Conservation (phyloP, 108 stramenopile species). For the Skeletonema costatum region DNA sequence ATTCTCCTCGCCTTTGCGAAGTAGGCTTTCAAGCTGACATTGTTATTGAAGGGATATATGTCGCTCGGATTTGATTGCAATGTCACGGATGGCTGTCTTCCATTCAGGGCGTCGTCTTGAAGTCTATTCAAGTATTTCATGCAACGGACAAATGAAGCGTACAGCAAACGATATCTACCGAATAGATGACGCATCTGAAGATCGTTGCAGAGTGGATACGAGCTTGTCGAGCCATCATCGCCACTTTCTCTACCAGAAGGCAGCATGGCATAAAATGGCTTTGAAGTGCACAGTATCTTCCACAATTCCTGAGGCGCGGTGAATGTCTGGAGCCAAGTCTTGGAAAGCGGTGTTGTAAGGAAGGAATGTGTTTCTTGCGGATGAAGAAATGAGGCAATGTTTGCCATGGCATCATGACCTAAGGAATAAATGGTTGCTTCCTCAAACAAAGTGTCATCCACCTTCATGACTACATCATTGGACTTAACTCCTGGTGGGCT, state of each 20-base stretch:
- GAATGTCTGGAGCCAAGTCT: constrained; percentile 65
- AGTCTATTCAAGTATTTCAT: constrained; percentile 74
- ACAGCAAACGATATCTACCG: constrained; percentile 71
- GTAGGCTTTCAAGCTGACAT: constrained; percentile 42
- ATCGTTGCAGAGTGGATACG: constrained; percentile 41
- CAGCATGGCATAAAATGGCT: constrained; percentile 84
- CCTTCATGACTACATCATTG: not conserved
- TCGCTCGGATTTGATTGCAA: constrained; percentile 26
- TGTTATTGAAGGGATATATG: constrained; percentile 45
- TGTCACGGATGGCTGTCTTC: constrained; percentile 50
- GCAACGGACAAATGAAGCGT: constrained; percentile 79
- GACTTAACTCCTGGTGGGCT: not conserved
- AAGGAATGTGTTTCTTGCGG: constrained; percentile 68
- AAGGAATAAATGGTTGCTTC: constrained; percentile 51
- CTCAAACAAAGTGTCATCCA: not conserved
- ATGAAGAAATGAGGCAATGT: constrained; percentile 67
- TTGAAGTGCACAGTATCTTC: constrained; percentile 75
- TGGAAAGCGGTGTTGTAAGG: constrained; percentile 76
- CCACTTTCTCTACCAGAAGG: constrained; percentile 30
- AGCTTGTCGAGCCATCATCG: constrained; percentile 15
- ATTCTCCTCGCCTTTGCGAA: constrained; percentile 40
- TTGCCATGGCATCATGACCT: constrained; percentile 80
- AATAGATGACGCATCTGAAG: constrained; percentile 49
- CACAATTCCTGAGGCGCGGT: constrained; percentile 76
- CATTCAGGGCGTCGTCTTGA: constrained; percentile 65